Evolutionary conservation across 257 asterid species (phyloP), one percentile per base, ranked within the genome.

Genomic region (Fraxinus americana): DNA sequence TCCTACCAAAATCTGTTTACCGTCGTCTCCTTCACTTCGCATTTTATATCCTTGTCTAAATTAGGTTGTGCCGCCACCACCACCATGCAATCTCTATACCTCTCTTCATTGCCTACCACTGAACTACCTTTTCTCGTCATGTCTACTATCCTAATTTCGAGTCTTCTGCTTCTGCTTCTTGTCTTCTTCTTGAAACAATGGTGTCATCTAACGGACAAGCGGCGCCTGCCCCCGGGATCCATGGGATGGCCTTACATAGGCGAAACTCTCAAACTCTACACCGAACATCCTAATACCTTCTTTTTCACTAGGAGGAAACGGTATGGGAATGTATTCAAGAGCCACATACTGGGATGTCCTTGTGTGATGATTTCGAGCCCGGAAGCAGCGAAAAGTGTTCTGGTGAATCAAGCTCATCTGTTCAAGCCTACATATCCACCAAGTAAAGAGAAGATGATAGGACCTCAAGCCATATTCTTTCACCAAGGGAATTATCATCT

Each of bases 211-310:
- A 14, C 72, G 6, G 11, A 43, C 41, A 72, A 59, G 34, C 75
- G 34, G 7, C 39, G 69, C 19, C 89, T 90, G 0, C 92, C 97
- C 0, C 97, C 97, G 0, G 97, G 97, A 9, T 90, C 94, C 34
- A 88, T 88, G 92, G 97, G 97, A 13, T 90, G 91, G 94, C 97
- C 97, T 8, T 86, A 88, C 57, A 71, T 90, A 4, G 97, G 97
- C 45, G 97, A 91, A 79, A 91, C 97, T 19, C 89, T 86, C 45
- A 88, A 86, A 75, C 88, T 90, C 81, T 91, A 90, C 69, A 83
- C 88, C 39, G 85, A 91, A 71, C 83, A 90, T 77, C 97, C 97
- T 59, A 87, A 80, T 63, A 74, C 86, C 81, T 91, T 91, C 83
- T 91, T 91, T 69, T 86, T 91, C 81, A 65, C 70, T 34, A 67